A percentile compares a stretch with the other conserved stretches of the same genome.
Evolutionary conservation across 306 rosid genomes (phyloP).

Genomic region (Begonia loranthoides): DNA sequence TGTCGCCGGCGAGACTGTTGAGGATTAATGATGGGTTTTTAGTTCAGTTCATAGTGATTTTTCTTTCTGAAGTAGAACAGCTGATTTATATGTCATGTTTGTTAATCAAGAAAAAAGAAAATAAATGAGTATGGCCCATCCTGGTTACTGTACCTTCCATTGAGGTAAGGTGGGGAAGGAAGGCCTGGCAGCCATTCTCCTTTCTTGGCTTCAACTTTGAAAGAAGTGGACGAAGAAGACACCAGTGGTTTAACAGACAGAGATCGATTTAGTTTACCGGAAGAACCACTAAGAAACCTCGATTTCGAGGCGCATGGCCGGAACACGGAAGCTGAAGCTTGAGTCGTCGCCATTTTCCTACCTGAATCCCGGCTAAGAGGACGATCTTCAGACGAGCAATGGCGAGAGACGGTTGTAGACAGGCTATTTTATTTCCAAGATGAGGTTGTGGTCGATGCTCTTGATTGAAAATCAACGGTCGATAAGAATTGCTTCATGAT

Average conservation of each 20-base stretch:
- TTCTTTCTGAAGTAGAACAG: no score
- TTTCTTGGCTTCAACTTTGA: conserved; percentile 75
- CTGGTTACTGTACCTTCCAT: conserved; percentile 89
- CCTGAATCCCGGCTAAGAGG: background rate
- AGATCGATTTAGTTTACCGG: conserved; percentile 49
- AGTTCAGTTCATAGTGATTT: no score
- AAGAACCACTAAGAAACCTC: conserved; percentile 59
- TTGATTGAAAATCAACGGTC: conserved; percentile 20
- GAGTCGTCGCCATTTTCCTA: conserved; percentile 71
- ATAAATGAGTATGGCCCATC: no score
- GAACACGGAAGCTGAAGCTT: conserved; percentile 74
- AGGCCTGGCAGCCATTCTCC: conserved; percentile 95
- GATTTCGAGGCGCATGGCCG: conserved; percentile 52
- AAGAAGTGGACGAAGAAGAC: conserved; percentile 30
- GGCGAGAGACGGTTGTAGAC: background rate
- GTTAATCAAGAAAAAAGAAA: no score
- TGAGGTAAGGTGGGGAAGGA: conserved; percentile 64
- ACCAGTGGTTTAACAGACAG: conserved; percentile 38
- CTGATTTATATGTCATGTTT: no score
- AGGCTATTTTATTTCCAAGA: conserved; percentile 18
- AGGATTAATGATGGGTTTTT: no score
- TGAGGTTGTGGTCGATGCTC: conserved; percentile 42
- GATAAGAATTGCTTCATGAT: conserved; percentile 19
- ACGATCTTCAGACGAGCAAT: conserved; percentile 1
- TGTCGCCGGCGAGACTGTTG: conserved; percentile 97